Percentiles rank a stretch among this genome's conserved stretches.
Conservation (phyloP, 2,329 filamentous ascomycete genomes). For the Nothopassalora personata region DNA sequence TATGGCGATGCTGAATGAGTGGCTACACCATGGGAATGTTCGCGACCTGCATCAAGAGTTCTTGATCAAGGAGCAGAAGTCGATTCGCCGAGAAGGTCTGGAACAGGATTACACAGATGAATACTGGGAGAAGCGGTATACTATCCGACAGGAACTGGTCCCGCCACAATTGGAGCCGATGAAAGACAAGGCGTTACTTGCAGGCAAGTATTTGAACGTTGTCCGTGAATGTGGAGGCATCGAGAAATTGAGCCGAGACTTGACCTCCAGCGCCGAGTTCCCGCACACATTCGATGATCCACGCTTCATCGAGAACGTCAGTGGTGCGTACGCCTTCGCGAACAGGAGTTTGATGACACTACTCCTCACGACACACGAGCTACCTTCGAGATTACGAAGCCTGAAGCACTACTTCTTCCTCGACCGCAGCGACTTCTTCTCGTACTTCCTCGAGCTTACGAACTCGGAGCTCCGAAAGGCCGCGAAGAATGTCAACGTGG, state of each 20-base stretch:
- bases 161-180: conserved; percentile 87
- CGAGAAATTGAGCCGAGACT: conserved; percentile 50
- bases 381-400: conserved; percentile 80
- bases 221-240: conserved; percentile 95
- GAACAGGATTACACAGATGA: conserved; percentile 98
- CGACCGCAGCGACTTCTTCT: conserved; percentile 95
- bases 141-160: conserved; percentile 82
- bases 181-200: conserved; percentile 89
- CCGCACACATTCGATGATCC: conserved; percentile 87
- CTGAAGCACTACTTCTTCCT: conserved; percentile 99
- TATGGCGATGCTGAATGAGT: conserved; percentile 97
- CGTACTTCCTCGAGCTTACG: conserved; percentile 91
- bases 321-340: conserved; percentile 87
- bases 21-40: conserved; percentile 93
- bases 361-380: conserved; percentile 83
- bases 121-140: conserved; percentile 98
- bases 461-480: conserved; percentile 78
- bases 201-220: conserved; percentile 96
- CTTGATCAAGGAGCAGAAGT: conserved; percentile 90
- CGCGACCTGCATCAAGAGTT: conserved; percentile 93
- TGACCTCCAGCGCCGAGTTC: conserved; percentile 86
- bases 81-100: conserved; percentile 81
- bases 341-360: conserved; percentile 90
- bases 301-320: conserved; percentile 92
- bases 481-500: conserved; percentile 80